These are phyloP conservation scores for Arachis hypogaea DNA, from an alignment of 306 rosid species.

Conservation along the genomic window DNA sequence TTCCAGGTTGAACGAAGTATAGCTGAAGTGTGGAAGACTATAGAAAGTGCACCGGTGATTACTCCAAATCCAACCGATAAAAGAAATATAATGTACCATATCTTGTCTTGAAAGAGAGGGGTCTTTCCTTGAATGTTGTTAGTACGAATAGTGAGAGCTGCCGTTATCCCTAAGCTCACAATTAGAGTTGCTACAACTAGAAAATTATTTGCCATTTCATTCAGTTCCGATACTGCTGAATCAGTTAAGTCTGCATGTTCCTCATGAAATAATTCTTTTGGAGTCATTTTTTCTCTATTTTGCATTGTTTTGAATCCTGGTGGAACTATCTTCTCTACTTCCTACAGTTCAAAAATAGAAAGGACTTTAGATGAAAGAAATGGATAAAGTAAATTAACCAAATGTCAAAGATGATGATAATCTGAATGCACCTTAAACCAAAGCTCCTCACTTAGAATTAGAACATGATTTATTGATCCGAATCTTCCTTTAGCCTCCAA, in stretches of 20 bases:
- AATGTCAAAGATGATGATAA: background rate
- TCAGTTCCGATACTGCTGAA: background rate
- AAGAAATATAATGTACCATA: background rate
- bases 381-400: background rate
- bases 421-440: background rate
- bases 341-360: background rate
- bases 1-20: slow-evolving; percentile 16
- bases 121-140: background rate
- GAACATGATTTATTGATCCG: background rate
- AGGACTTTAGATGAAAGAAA: background rate
- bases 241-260: background rate
- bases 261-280: background rate
- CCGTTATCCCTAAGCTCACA: background rate
- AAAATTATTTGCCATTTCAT: slow-evolving; percentile 4
- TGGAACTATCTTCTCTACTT: background rate
- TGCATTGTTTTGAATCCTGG: background rate
- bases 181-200: slow-evolving; percentile 20
- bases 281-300: background rate
- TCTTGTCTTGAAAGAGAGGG: background rate
- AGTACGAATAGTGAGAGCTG: slow-evolving; percentile 2
- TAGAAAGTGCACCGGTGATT: background rate
- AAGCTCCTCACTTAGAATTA: background rate
- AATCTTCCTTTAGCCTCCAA: background rate
- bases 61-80: background rate
- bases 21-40: background rate